Base-by-base conservation (phyloP, 2,329 filamentous ascomycete genomes). In the Geosmithia putterillii region DNA sequence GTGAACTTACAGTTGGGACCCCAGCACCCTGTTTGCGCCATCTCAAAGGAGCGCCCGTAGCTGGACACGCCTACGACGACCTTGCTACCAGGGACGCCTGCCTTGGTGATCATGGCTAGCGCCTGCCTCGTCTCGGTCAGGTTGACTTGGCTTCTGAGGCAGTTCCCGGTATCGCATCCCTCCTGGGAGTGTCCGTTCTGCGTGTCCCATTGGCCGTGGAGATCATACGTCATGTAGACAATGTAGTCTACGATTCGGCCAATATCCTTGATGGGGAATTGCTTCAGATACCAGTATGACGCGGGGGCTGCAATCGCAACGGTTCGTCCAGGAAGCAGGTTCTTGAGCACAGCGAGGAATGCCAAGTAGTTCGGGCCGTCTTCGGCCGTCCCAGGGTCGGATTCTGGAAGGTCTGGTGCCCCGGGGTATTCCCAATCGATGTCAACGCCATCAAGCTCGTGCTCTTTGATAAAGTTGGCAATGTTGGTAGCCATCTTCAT, bases 221-320 rank as follows among this genome's bases (percentile, higher is more conserved):
- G 44, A 41, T 60, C 56, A 28, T 60, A 60, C 0, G 55, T 53
- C 56, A 60, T 60, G 43, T 48, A 60, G 17, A 62, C 48, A 9
- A 61, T 52, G 34, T 63, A 61, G 42, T 59, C 54, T 2, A 59
- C 34, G 2, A 48, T 6, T 2, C 47, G 17, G 0, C 42, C 46
- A 28, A 65, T 66, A 0, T 54, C 42, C 4, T 52, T 46, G 0
- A 67, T 58, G 0, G 57, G 61, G 44, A 60, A 66, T 0, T 45
- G 43, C 45, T 57, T 58, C 0, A 67, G 50, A 17, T 66, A 66
- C 63, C 61, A 66, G 44, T 54, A 66, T 0, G 62, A 63, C 0
- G 61, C 56, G 0, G 61, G 62, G 0, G 61, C 54, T 5, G 61
- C 62, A 45, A 65, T 57, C 0, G 61, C 63, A 1, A 64, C 44